Percentiles rank a stretch among this genome's conserved stretches.
phyloP scores from a whole-genome alignment of 495 filamentous ascomycete species.

The Geopyxis carbonaria region DNA sequence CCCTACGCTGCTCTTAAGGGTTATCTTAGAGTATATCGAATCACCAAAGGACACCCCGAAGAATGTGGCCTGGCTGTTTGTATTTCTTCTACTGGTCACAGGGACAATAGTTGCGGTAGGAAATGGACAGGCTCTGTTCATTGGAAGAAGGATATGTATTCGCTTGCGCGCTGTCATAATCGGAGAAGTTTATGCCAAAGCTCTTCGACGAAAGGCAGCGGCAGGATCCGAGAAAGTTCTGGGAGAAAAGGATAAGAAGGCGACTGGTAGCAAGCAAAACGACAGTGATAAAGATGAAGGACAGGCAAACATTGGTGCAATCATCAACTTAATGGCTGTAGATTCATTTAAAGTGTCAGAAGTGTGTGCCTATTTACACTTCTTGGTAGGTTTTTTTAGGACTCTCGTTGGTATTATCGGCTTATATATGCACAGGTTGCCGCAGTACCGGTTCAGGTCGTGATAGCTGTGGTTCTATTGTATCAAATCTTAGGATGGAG shows the following conservation, averaged over 20 bases:
- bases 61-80: constrained; percentile 92
- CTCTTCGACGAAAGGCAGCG: constrained; percentile 77
- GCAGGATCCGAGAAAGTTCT: constrained; percentile 53
- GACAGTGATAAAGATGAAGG: constrained; percentile 32
- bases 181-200: constrained; percentile 95
- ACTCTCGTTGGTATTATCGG: neutral
- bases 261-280: constrained; percentile 28
- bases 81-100: constrained; percentile 70
- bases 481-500: constrained; percentile 82
- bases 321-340: constrained; percentile 98
- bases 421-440: constrained; percentile 28
- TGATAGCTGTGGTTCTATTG: constrained; percentile 56
- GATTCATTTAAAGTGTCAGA: constrained; percentile 98
- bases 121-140: constrained; percentile 78
- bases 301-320: constrained; percentile 81
- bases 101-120: constrained; percentile 59
- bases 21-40: constrained; percentile 86
- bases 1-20: constrained; percentile 76
- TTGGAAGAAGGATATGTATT: constrained; percentile 86
- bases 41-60: constrained; percentile 56
- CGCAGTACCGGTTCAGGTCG: constrained; percentile 64
- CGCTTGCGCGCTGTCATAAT: constrained; percentile 85
- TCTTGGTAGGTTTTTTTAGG: constrained; percentile 34
- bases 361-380: constrained; percentile 80
- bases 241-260: constrained; percentile 32